Conservation (phyloP, 352 stramenopile genomes). For the Globisporangium iwayamae region DNA sequence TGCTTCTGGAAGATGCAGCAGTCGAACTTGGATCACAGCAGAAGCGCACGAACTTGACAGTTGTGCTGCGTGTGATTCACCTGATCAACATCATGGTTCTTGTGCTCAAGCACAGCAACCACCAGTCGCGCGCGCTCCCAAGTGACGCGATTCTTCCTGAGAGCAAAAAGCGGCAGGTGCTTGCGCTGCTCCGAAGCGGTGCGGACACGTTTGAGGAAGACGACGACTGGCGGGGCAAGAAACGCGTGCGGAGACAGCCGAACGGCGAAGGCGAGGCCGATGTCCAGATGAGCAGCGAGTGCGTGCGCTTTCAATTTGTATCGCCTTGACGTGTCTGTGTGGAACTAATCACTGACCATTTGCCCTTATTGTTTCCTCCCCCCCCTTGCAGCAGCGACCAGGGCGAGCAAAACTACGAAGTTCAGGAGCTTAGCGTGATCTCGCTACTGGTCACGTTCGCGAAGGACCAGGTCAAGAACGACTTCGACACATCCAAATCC, state of each 20-base stretch:
- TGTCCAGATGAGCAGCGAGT: conserved; percentile 73
- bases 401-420: conserved; percentile 40
- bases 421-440: conserved; percentile 64
- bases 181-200: conserved; percentile 49
- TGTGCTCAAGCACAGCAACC: conserved; percentile 43
- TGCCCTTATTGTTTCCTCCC: conserved; percentile 2
- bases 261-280: conserved; percentile 38
- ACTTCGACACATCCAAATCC: conserved; percentile 76
- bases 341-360: not conserved
- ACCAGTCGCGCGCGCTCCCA: conserved; percentile 17
- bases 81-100: conserved; percentile 64
- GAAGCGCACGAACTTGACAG: conserved; percentile 67
- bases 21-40: conserved; percentile 16
- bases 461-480: conserved; percentile 71
- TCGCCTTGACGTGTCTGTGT: not conserved
- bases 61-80: conserved; percentile 60
- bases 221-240: conserved; percentile 52
- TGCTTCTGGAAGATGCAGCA: conserved; percentile 60
- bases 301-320: conserved; percentile 6
- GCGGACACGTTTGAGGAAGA: conserved; percentile 61
- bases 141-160: conserved; percentile 31
- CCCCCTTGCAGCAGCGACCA: conserved; percentile 40
- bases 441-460: conserved; percentile 51
- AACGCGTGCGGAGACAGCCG: conserved; percentile 60
- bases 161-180: conserved; percentile 44